Conservation (phyloP, 2,329 filamentous ascomycete species). For the Botryotinia calthae region DNA sequence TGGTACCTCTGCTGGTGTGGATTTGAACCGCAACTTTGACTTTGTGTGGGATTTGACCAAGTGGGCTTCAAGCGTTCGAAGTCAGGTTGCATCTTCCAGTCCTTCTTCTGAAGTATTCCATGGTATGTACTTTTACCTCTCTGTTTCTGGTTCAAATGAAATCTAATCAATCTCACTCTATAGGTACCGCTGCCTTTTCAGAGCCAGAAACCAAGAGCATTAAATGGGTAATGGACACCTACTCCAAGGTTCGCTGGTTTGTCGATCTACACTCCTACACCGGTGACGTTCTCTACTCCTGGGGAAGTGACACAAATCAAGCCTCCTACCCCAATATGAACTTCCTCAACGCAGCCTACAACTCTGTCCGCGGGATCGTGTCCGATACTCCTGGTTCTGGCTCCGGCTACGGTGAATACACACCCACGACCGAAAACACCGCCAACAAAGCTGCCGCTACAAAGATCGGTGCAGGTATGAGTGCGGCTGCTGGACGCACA, state of each 20-base stretch:
- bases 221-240: conserved; percentile 51
- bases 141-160: rapidly evolving
- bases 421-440: conserved; percentile 41
- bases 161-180: conserved; percentile 10
- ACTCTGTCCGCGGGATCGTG: conserved; percentile 50
- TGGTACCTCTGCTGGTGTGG: conserved; percentile 44
- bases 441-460: conserved; percentile 39
- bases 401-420: conserved; percentile 47
- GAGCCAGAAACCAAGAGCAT: conserved; percentile 57
- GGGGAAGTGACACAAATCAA: conserved; percentile 57
- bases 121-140: conserved; percentile 23
- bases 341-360: conserved; percentile 52
- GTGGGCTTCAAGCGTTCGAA: conserved; percentile 44
- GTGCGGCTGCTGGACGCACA: conserved; percentile 39
- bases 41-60: conserved; percentile 54
- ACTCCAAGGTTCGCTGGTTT: conserved; percentile 53
- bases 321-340: conserved; percentile 46
- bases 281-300: conserved; percentile 53
- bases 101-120: conserved; percentile 40
- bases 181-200: conserved; percentile 50
- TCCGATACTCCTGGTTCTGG: conserved; percentile 40
- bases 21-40: conserved; percentile 58
- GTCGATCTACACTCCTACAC: conserved; percentile 57
- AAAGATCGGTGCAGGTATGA: conserved; percentile 44
- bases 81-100: conserved; percentile 43